A percentile compares a stretch with the other conserved stretches of the same genome.
These are phyloP conservation scores for Pseudoscleropodium purum DNA, from an alignment of 225 moss, liverwort and hornwort genomes.

Conservation along the genomic window DNA sequence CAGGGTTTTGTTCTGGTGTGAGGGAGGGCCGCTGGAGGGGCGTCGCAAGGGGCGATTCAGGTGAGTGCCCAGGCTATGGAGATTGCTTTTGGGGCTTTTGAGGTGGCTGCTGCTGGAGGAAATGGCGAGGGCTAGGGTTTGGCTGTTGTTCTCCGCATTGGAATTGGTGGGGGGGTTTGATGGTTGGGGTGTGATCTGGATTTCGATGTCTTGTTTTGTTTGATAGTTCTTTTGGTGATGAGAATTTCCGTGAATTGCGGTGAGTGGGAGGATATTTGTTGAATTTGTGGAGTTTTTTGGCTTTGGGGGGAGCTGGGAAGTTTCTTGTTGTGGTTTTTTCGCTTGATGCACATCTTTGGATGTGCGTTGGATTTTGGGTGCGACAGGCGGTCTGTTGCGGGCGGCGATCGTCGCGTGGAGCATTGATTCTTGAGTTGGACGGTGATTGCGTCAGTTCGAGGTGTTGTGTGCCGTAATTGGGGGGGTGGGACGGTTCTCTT, in stretches of 20 bases:
- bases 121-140: slow-evolving; percentile 1
- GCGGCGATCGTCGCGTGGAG: background rate
- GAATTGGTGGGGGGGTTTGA: background rate
- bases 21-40: background rate
- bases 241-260: background rate
- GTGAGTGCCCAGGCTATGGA: background rate
- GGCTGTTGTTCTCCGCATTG: background rate
- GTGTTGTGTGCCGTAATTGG: background rate
- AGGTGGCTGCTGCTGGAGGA: background rate
- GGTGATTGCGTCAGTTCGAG: background rate
- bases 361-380: background rate
- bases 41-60: background rate
- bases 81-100: too few species aligned
- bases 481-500: background rate
- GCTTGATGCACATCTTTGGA: background rate
- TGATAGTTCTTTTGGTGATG: background rate
- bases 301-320: background rate
- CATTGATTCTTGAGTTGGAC: background rate
- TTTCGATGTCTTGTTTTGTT: background rate
- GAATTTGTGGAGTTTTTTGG: background rate
- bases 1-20: too few species aligned
- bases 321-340: background rate
- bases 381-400: background rate
- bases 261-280: background rate
- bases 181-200: background rate